phyloP scores from a whole-genome alignment of 225 moss, liverwort and hornwort genomes.

The Polytrichum commune region DNA sequence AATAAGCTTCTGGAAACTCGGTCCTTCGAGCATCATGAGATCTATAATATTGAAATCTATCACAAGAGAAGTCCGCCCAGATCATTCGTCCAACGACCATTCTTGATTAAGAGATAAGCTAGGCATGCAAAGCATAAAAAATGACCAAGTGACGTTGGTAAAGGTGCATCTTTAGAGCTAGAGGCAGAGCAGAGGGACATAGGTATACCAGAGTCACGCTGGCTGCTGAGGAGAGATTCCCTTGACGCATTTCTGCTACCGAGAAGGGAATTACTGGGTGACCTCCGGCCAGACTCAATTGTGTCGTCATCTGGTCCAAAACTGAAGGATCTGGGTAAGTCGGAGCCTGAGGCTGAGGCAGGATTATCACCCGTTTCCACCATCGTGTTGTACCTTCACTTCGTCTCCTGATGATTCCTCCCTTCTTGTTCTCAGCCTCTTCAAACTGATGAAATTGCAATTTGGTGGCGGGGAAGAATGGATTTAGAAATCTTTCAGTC shows the following conservation, averaged over 20 bases:
- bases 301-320: constrained; percentile 15
- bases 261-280: constrained; percentile 17
- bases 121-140: neutral
- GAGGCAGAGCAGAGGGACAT: neutral
- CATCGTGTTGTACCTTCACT: constrained; percentile 13
- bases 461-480: neutral
- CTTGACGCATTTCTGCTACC: constrained; percentile 31
- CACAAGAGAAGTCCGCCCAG: neutral
- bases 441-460: neutral
- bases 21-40: too few relatives aligned
- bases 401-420: neutral
- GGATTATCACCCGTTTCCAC: constrained; percentile 19
- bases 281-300: constrained; percentile 20
- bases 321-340: constrained; percentile 40
- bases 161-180: neutral
- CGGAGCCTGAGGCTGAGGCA: constrained; percentile 8
- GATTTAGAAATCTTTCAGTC: neutral
- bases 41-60: neutral
- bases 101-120: neutral
- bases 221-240: constrained; percentile 31
- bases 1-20: too few relatives aligned
- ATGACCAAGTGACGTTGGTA: neutral
- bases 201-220: constrained; percentile 20
- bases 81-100: neutral
- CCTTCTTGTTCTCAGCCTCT: neutral